Conservation (phyloP, 2,329 filamentous ascomycete species). For the Cladobotryum protrusum region DNA sequence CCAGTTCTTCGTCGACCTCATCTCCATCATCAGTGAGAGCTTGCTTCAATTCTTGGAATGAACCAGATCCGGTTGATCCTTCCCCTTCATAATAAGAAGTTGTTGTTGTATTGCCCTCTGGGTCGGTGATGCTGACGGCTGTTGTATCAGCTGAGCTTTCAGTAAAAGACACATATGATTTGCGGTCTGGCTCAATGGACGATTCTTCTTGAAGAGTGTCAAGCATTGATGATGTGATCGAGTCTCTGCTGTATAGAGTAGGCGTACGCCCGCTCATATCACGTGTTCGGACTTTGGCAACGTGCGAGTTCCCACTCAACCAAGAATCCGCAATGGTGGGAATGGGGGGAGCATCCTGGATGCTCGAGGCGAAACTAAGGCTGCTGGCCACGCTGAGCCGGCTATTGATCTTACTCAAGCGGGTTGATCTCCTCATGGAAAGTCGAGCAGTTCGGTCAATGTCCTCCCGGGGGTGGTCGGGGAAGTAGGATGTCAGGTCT, state of each 20-base stretch:
- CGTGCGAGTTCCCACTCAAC: slow-evolving; percentile 50
- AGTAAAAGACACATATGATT: slow-evolving; percentile 88
- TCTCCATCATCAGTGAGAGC: slow-evolving; percentile 87
- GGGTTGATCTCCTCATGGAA: slow-evolving; percentile 83
- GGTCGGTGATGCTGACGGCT: slow-evolving; percentile 68
- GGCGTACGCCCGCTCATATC: slow-evolving; percentile 41
- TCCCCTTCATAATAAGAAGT: slow-evolving; percentile 84
- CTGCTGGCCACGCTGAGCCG: slow-evolving; percentile 92
- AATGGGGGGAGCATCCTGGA: slow-evolving; percentile 89
- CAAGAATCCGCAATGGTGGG: slow-evolving; percentile 93
- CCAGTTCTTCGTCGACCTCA: slow-evolving; percentile 81
- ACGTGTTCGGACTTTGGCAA: slow-evolving; percentile 35
- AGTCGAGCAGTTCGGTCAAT: slow-evolving; percentile 94
- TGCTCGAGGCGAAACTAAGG: slow-evolving; percentile 83
- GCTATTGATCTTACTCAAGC: slow-evolving; percentile 87
- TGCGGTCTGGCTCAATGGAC: slow-evolving; percentile 77
- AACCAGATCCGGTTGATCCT: slow-evolving; percentile 63
- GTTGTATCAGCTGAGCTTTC: slow-evolving; percentile 68
- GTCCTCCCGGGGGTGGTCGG: slow-evolving; percentile 85
- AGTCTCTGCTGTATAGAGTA: slow-evolving; percentile 63
- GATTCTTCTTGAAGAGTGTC: slow-evolving; percentile 91
- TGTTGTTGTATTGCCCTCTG: slow-evolving; percentile 62
- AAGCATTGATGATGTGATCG: slow-evolving; percentile 79
- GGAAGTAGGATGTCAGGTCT: slow-evolving; percentile 94
- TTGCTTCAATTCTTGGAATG: slow-evolving; percentile 76